These are phyloP conservation scores for Retiboletus fuscus DNA, from an alignment of 1,284 basidiomycete genomes.

Conservation along the genomic window DNA sequence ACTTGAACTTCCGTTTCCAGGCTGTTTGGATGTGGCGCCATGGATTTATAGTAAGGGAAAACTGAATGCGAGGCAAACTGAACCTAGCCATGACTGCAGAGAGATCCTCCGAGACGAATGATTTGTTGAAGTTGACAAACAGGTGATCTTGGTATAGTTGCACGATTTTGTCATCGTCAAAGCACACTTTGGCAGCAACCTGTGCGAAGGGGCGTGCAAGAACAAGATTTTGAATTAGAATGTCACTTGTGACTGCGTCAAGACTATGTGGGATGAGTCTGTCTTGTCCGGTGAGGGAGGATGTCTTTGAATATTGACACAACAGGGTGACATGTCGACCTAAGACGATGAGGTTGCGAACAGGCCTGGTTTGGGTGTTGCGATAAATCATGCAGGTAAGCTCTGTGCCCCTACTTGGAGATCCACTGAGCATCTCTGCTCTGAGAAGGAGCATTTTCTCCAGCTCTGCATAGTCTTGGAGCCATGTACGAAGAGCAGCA, in stretches of 20 bases:
- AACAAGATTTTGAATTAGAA: conserved; percentile 1
- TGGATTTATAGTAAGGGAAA: background rate
- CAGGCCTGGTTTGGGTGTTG: background rate
- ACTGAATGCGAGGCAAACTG: background rate
- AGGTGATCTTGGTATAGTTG: background rate
- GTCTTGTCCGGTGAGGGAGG: background rate
- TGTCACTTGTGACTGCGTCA: conserved; percentile 6
- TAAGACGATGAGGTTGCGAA: background rate
- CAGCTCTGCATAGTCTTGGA: background rate
- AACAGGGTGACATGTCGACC: background rate
- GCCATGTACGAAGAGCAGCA: background rate
- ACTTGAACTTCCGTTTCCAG: conserved; percentile 1
- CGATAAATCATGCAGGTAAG: background rate
- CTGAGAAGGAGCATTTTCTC: background rate
- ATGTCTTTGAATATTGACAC: background rate
- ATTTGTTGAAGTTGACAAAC: background rate
- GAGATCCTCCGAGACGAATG: background rate
- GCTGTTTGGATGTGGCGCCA: background rate
- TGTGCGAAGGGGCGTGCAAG: background rate
- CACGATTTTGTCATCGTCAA: background rate
- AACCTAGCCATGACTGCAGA: background rate
- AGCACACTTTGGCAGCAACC: background rate
- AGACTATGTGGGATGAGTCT: conserved; percentile 9
- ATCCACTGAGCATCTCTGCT: conserved; percentile 7
- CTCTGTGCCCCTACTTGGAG: conserved; percentile 4